Evolutionary conservation across 768 basidiomycete genomes (phyloP).

Genomic region (Candolleomyces eurysporus): DNA sequence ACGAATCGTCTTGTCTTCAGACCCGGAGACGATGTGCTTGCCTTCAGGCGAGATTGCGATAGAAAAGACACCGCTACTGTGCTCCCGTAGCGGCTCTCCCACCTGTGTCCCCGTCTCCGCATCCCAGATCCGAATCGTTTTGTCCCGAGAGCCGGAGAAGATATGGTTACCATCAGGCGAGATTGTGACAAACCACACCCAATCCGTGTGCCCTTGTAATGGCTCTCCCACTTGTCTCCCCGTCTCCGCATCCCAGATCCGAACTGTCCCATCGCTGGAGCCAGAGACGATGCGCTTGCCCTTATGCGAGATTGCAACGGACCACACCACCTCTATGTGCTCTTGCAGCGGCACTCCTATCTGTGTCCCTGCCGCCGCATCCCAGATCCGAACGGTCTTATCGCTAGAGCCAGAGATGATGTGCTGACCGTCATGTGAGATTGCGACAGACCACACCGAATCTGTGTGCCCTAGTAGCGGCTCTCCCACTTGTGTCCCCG

Average conservation of each 20-base stretch:
- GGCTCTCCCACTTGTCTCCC: not conserved
- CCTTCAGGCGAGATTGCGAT: no score
- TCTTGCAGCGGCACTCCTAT: conserved; percentile 1
- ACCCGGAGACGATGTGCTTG: no score
- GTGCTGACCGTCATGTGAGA: conserved; percentile 16
- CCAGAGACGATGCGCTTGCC: conserved; percentile 13
- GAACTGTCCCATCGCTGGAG: conserved; percentile 12
- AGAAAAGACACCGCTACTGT: no score
- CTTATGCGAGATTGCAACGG: conserved; percentile 15
- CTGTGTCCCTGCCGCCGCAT: conserved; percentile 10
- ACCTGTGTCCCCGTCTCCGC: no score
- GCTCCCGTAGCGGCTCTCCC: no score
- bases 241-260: conserved; percentile 2
- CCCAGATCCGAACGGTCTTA: conserved; percentile 15
- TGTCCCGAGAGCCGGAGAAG: conserved; percentile 31
- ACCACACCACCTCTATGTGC: conserved; percentile 12
- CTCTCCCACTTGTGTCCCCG: conserved; percentile 9
- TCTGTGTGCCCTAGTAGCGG: conserved; percentile 22
- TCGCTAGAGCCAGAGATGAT: conserved; percentile 21
- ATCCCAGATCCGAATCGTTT: conserved; percentile 2
- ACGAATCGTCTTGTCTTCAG: no score
- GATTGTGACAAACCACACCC: conserved; percentile 20
- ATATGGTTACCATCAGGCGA: conserved; percentile 22
- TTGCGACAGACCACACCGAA: conserved; percentile 14
- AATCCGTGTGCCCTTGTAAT: conserved; percentile 14